These are phyloP conservation scores for Helicocarpus griseus DNA, from an alignment of 2,329 filamentous ascomycete genomes.

Conservation along the genomic window DNA sequence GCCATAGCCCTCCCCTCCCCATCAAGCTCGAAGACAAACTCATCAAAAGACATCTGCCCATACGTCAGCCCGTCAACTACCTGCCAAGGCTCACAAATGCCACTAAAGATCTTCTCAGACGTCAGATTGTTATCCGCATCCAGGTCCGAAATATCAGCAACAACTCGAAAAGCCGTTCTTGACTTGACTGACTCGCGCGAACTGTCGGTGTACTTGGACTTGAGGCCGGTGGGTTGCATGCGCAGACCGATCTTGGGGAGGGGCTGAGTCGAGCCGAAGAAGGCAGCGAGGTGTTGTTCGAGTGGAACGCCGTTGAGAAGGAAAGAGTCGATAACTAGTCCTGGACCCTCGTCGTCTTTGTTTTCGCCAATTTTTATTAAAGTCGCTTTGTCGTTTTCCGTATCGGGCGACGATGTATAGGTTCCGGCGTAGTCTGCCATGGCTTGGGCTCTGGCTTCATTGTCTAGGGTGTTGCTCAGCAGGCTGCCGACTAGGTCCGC, in stretches of 20 bases:
- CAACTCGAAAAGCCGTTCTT: constrained; percentile 6
- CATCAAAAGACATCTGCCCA: constrained; percentile 15
- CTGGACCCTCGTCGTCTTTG: constrained; percentile 10
- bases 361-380: constrained; percentile 12
- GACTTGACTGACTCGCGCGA: background rate
- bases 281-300: background rate
- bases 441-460: constrained; percentile 19
- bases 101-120: constrained; percentile 10
- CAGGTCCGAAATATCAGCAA: constrained; percentile 11
- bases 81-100: constrained; percentile 19
- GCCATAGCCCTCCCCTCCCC: constrained; percentile 12
- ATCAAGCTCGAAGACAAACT: constrained; percentile 19
- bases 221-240: background rate
- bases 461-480: constrained; percentile 19
- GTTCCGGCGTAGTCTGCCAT: constrained; percentile 17
- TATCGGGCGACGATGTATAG: constrained; percentile 12
- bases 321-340: constrained; percentile 1
- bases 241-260: background rate
- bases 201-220: background rate
- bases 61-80: constrained; percentile 16
- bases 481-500: constrained; percentile 21
- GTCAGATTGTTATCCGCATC: constrained; percentile 2
- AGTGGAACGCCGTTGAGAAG: background rate
- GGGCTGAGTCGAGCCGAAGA: background rate
- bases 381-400: constrained; percentile 12